Conservation (phyloP, 2,329 filamentous ascomycete genomes). For the Diaporthe australafricana region DNA sequence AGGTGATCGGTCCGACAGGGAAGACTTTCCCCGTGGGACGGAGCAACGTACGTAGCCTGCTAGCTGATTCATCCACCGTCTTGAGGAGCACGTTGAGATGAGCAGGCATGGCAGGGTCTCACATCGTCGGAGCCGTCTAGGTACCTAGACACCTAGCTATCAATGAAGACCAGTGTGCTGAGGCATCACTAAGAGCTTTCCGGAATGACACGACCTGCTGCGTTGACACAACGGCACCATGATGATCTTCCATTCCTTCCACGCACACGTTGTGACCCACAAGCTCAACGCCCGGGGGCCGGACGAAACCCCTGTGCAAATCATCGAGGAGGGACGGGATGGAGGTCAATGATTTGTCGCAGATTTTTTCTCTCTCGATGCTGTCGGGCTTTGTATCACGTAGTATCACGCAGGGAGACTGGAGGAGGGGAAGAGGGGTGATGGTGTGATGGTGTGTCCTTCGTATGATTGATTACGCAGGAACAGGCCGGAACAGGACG, state of each 20-base stretch:
- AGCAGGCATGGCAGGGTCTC: not conserved
- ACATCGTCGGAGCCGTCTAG: not conserved
- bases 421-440: not conserved
- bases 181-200: not conserved
- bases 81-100: not conserved
- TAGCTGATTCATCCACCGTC: not conserved
- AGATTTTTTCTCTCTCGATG: not conserved
- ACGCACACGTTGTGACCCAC: not conserved
- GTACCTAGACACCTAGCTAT: too few relatives aligned
- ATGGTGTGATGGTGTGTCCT: constrained; percentile 3
- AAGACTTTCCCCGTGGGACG: not conserved
- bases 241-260: not conserved
- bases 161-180: not conserved
- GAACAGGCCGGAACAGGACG: constrained; percentile 5
- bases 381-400: not conserved
- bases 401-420: not conserved
- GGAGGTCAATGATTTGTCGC: constrained; percentile 3
- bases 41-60: not conserved
- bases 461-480: constrained; percentile 22
- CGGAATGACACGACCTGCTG: constrained; percentile 1
- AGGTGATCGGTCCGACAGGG: constrained; percentile 1
- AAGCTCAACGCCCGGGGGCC: not conserved
- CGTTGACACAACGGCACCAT: not conserved
- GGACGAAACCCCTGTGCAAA: constrained; percentile 1
- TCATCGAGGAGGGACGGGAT: not conserved